Base-by-base conservation (phyloP, 306 rosid genomes). In the Corylus heterophylla region DNA sequence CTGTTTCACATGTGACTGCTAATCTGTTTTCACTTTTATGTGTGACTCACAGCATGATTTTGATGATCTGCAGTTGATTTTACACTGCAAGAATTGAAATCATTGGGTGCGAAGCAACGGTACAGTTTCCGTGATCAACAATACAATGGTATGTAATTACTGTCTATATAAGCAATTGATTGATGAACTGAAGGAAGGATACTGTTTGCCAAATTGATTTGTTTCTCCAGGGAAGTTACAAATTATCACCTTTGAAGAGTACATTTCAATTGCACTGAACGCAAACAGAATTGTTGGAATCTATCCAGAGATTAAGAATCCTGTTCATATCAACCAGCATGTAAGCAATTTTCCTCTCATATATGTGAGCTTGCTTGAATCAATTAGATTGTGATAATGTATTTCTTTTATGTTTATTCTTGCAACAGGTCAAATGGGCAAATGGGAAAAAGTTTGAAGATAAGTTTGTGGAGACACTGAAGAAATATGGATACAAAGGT, bases 241-340 rank as follows among this genome's bases (percentile, higher is more conserved):
- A 55, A 93, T 95, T 52, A 88, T 91, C 74, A 93, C 99, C 79
- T 95, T 95, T 68, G 94, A 95, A 82, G 99, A 93, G 80, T 93
- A 61, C 87, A 91, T 95, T 79, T 77, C 90, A 80, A 90, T 95
- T 71, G 98, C 97, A 79, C 80, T 87, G 80, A 88, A 91, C 29
- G 96, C 98, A 52, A 86, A 85, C 75, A 93, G 98, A 82, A 89
- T 95, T 61, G 97, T 95, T 80, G 99, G 99, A 89, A 90, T 95
- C 80, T 95, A 95, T 83, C 98, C 99, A 9, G 99, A 95, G 83
- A 90, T 95, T 52, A 95, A 95, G 86, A 83, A 83, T 78, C 98
- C 99, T 20, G 92, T 91, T 37, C 59, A 88, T 55, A 83, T 93
- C 87, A 95, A 95, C 76, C 86, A 95, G 62, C 87, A 55, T 52